Evolutionary conservation across 768 basidiomycete species (phyloP), one percentile per base, ranked within the genome.

Genomic region (Lentinula guzmanii): DNA sequence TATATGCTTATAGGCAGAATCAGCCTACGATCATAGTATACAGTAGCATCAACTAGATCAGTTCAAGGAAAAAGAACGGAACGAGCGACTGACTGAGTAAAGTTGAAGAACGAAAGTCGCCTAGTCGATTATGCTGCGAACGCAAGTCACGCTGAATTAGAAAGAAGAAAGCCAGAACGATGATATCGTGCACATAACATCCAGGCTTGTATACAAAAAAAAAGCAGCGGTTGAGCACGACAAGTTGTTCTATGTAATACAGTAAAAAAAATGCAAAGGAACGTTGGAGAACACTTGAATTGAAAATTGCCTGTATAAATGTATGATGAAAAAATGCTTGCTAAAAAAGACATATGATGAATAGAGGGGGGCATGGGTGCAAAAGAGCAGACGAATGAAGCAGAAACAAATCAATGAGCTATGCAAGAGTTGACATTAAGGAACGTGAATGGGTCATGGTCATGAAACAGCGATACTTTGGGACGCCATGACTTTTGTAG

Each of bases 401-500:
- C 18, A 52, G 39, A 55, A 57, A 57, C 31, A 50, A 65, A 61
- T 57, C 58, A 48, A 35, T 62, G 46, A 50, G 18, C 52, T 50
- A 61, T 64, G 63, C 58, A 60, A 57, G 4, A 52, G 46, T 31
- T 34, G 34, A 33, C 43, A 45, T 51, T 10, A 58, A 62, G 10
- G 61, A 62, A 53, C 55, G 54, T 57, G 24, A 52, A 4, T 31
- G n/a, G 21, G 55, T 50, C 42, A 33, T 65, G 46, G 66, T 79
- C 72, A 79, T 75, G 71, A 75, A 65, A 68, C 63, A 64, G 33
- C 28, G 28, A 61, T 66, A 56, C 72, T 68, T 43, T 71, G 71
- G 43, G 74, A 69, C 41, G 82, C 72, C 62, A 82, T 80, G 61
- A 86, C 75, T 75, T 85, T 86, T 41, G 79, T 76, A 53, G 80